Evolutionary conservation across 2,329 filamentous ascomycete species (phyloP), one percentile per base, ranked within the genome.

Genomic region (Claviceps sp.): DNA sequence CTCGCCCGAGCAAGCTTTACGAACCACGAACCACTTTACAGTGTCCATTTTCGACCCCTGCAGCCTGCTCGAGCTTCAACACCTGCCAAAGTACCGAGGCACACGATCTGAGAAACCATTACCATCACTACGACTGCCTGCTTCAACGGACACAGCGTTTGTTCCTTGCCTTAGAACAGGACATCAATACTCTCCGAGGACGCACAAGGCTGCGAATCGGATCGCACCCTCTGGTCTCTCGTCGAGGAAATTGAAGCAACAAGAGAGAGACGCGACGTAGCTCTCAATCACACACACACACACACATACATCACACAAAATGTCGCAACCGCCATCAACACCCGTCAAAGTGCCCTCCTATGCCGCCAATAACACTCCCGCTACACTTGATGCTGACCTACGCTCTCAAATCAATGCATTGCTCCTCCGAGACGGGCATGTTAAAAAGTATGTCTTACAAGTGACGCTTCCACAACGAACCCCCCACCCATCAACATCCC

Each of bases 341-440:
- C 78, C 79, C 4, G 77, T 81, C 59, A 81, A 81, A 62, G 77
- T 84, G 48, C 77, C 81, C 14, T 67, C 75, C 6, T 74, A 76
- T 37, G 77, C 77, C n/a, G 71, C 78, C 3, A 76, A 72, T 58
- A 80, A 84, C 65, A 77, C 37, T 16, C 69, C 76, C 48, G 77
- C 78, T 5, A 84, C 78, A 8, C 72, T 79, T 52, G 81, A 84
- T 58, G 71, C 76, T 6, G 80, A 84, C 53, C 65, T 84, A 52
- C 72, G 81, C 22, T 82, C 79, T 2, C 74, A 82, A 58, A 79
- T 84, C 60, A 84, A 84, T 61, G 70, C 72, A 9, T 60, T 78
- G 13, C 67, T 84, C 24, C 68, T 84, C 37, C 70, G 72, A 42
- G 78, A 81, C 46, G 80, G 80, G 3, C 76, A 82, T 55, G 74